These are phyloP conservation scores for Daldinia bambusicola DNA, from an alignment of 495 filamentous ascomycete genomes.

Conservation along the genomic window DNA sequence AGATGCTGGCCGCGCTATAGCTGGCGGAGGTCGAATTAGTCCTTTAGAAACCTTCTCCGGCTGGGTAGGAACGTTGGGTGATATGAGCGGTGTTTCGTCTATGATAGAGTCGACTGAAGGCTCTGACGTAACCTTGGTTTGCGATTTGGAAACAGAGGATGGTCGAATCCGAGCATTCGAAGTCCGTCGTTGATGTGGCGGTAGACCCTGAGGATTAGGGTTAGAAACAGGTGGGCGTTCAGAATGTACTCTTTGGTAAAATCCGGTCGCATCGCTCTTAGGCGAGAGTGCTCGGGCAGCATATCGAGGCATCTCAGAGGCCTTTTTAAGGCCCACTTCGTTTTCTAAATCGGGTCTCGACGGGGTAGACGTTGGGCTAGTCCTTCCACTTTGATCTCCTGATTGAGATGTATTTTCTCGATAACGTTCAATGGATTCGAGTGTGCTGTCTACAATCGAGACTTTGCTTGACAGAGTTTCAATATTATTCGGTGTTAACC, in stretches of 20 bases:
- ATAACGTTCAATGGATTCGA: conserved; percentile 17
- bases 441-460: conserved; percentile 14
- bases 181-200: conserved; percentile 52
- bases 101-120: conserved; percentile 44
- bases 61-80: conserved; percentile 47
- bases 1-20: conserved; percentile 52
- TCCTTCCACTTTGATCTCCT: conserved; percentile 14
- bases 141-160: conserved; percentile 50
- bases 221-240: conserved; percentile 26
- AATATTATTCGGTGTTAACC: conserved; percentile 68
- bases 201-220: conserved; percentile 22
- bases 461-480: conserved; percentile 54
- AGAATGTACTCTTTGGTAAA: conserved; percentile 26
- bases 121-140: conserved; percentile 54
- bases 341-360: conserved; percentile 21
- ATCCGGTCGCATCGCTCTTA: conserved; percentile 16
- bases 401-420: conserved; percentile 15
- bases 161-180: conserved; percentile 58
- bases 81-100: conserved; percentile 45
- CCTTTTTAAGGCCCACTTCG: background rate
- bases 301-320: conserved; percentile 15
- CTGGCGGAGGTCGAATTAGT: conserved; percentile 49
- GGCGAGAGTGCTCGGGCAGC: conserved; percentile 6
- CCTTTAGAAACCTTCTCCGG: conserved; percentile 51
- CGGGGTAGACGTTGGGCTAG: conserved; percentile 14